Conservation (phyloP, 2,329 filamentous ascomycete genomes). For the Fusarium haematococcum region DNA sequence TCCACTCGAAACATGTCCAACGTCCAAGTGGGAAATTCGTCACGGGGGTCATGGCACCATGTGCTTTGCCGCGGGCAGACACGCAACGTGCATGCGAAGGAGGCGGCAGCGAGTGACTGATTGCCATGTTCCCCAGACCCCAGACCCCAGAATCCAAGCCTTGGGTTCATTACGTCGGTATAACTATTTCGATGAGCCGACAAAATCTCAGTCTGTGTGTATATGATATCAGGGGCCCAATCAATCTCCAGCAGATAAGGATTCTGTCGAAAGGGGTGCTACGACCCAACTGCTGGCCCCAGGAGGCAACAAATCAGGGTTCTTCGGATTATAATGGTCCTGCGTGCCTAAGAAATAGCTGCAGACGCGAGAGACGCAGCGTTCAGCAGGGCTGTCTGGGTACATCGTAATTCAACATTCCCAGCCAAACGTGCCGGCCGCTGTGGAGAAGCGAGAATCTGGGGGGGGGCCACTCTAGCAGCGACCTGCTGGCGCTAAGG, state of each 20-base stretch:
- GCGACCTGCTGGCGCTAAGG: conserved; percentile 29
- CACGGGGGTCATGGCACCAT: conserved; percentile 11
- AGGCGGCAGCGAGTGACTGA: not conserved
- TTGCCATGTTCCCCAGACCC: conserved; percentile 7
- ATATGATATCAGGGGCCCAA: conserved; percentile 16
- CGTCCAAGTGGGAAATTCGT: conserved; percentile 1
- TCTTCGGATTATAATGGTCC: conserved; percentile 26
- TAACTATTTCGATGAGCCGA: conserved; percentile 35
- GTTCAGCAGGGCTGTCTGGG: conserved; percentile 17
- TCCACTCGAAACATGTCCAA: not conserved
- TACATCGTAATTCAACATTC: conserved; percentile 15
- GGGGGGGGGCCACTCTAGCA: conserved; percentile 34
- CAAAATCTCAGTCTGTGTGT: conserved; percentile 12
- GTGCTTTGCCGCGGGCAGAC: conserved; percentile 1
- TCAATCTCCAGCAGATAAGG: conserved; percentile 36
- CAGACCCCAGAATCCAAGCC: conserved; percentile 4
- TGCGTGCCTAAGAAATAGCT: conserved; percentile 28
- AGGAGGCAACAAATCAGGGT: conserved; percentile 30
- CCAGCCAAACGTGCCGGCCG: conserved; percentile 40
- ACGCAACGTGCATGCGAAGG: not conserved
- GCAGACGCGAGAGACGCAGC: conserved; percentile 35
- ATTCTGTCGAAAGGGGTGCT: not conserved
- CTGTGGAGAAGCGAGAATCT: conserved; percentile 42
- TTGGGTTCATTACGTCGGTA: conserved; percentile 31
- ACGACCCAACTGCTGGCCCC: conserved; percentile 11